Base-by-base conservation (phyloP, 2,329 filamentous ascomycete species). In the Pestalotiopsis sp. region DNA sequence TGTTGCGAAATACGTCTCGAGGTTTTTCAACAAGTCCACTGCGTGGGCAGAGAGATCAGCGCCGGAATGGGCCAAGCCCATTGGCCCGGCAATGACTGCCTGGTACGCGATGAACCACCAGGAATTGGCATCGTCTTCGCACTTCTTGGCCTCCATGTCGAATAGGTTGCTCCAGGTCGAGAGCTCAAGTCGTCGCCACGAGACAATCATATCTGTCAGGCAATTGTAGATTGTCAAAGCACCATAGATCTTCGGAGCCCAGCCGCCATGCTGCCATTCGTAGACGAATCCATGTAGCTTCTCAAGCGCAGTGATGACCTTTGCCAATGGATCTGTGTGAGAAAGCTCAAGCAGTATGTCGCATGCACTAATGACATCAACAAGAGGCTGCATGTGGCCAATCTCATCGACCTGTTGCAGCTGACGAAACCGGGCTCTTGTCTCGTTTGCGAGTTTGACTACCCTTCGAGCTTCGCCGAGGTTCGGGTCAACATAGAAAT, bases 71-170 rank as follows among this genome's bases (percentile, higher is more conserved):
- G 87, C 83, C 70, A 95, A 86, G 23, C 89, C 87, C 66, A 93
- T 84, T 0, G 95, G 92, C 11, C 91, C 91, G 3, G 90, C 91
- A 73, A 99, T 87, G 57, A 97, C 89, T 4, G 92, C 93, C 79
- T 98, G 94, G 75, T 98, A 99, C 1, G 95, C 94, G 69, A 98
- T 87, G 75, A 98, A 99, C 91, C 95, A 99, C 96, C 96, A 99
- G 17, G 92, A 91, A 74, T 90, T 91, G 2, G 95, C 94, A 75
- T 94, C 91, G 63, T 93, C 88, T 25, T 91, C 85, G 74, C 91
- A 94, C 74, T 92, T 94, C 66, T 89, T 86, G 49, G 90, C 86
- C 79, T 99, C 96, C 78, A 93, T 90, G 73, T 97, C 93, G 70
- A 99, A 92, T 3, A 99, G 81, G 57, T 91, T 92, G 45, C 93